Evolutionary conservation across 352 stramenopile genomes (phyloP), one percentile per base, ranked within the genome.

Genomic region (Halophytophthora batemanensis): DNA sequence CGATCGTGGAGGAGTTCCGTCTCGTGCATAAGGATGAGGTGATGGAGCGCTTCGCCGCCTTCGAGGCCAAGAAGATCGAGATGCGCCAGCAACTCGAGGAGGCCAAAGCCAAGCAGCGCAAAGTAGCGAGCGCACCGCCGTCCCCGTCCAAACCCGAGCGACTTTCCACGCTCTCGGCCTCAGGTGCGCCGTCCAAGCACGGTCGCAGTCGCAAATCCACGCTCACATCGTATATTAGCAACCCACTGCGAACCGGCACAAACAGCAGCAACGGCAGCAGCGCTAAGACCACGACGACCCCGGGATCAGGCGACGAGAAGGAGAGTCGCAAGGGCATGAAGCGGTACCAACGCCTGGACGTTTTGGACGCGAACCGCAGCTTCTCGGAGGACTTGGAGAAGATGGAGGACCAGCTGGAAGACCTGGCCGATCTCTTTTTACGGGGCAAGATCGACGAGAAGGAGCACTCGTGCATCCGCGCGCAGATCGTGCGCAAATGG

Each of bases 361-460:
- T 87, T 10, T 6, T 84, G n/a, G 76, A 87, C 23, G 65, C 77
- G 17, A 77, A 86, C n/a, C 76, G 79, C 22, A 74, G 55, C 42
- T 90, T 86, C 37, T 61, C 65, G 2, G 75, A 87, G 12, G 75
- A 87, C 40, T 47, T 91, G 29, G 67, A 71, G 38, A 87, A 88
- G 58, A 91, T 91, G 81, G 81, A 91, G 52, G 81, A 89, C 42
- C 81, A 91, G 28, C 60, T 91, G 8, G 76, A 88, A 18, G 81
- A 89, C 46, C 60, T 91, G 11, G 71, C 64, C 0, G 71, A 86
- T 40, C 55, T 91, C n/a, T 91, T 78, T 59, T 46, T 84, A 2
- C 75, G 81, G 2, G 81, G 81, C 13, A 87, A 88, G 56, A 91
- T 91, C 49, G 81, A 91, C 57, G 81, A 91, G 63, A 91, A 89